A percentile compares a stretch with the other conserved stretches of the same genome.
Evolutionary conservation across 139 green algal genomes (phyloP).

Genomic region (Monoraphidium neglectum): DNA sequence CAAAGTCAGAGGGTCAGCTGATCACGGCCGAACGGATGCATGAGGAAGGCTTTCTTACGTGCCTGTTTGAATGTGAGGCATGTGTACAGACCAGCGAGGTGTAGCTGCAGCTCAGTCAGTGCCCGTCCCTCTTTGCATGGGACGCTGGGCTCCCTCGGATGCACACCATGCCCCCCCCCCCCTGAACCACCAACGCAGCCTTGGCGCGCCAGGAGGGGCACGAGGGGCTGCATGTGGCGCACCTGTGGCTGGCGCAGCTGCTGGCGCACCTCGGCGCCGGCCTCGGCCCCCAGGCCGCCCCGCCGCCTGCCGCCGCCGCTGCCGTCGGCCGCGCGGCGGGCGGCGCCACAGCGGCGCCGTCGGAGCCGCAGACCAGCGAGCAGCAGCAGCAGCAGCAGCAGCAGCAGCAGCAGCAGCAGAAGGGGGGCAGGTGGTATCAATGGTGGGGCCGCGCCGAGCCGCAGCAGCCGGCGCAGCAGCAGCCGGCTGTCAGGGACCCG

Average conservation of each 20-base stretch:
- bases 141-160: no score
- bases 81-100: no score
- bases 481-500: background rate
- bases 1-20: no score
- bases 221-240: slow-evolving; percentile 55
- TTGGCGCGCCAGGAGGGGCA: slow-evolving; percentile 43
- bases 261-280: slow-evolving; percentile 57
- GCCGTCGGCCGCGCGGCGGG: no score
- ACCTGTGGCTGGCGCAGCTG: slow-evolving; percentile 70
- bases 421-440: background rate
- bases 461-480: slow-evolving; percentile 4
- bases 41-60: no score
- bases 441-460: background rate
- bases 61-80: no score
- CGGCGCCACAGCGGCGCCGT: slow-evolving; percentile 19
- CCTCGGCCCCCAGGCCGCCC: slow-evolving; percentile 45
- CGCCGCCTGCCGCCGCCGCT: no score
- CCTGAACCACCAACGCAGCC: slow-evolving; percentile 10
- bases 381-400: background rate
- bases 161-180: no score
- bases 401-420: background rate
- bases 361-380: background rate
- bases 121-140: no score
- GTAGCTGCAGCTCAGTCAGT: no score
- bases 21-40: no score